phyloP scores from a whole-genome alignment of 768 basidiomycete species.

The Symmetrospora coprosmae region DNA sequence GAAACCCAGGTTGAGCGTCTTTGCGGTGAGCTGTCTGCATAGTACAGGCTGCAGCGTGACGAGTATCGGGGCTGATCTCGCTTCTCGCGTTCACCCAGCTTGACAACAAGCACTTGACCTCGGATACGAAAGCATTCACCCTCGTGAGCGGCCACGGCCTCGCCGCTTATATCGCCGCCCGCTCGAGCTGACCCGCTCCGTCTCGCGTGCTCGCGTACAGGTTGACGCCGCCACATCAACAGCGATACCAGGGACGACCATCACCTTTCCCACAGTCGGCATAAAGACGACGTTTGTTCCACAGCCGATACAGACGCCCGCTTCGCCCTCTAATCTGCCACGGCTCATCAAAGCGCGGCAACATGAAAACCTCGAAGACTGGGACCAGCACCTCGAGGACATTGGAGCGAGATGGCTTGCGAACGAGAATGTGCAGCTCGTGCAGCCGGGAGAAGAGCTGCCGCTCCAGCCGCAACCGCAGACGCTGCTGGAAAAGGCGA shows the following conservation, averaged over 20 bases:
- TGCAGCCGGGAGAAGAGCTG: too few species aligned
- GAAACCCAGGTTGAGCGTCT: not conserved
- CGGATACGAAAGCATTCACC: not conserved
- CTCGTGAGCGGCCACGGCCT: not conserved
- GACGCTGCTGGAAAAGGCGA: too few species aligned
- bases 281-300: too few species aligned
- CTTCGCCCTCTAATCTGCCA: not conserved
- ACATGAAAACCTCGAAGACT: conserved; percentile 1
- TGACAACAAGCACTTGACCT: not conserved
- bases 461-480: too few species aligned
- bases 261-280: not conserved
- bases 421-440: conserved; percentile 6
- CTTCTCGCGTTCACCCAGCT: not conserved
- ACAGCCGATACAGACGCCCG: not conserved
- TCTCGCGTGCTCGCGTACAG: not conserved
- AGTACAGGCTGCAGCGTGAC: not conserved
- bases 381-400: conserved; percentile 11
- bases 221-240: not conserved
- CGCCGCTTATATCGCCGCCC: not conserved
- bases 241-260: not conserved
- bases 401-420: conserved; percentile 11
- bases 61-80: not conserved
- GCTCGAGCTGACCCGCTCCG: not conserved
- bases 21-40: not conserved
- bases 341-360: conserved; percentile 3